Percentiles rank a stretch among this genome's conserved stretches.
Conservation (phyloP, 2,329 filamentous ascomycete genomes). For the Cladophialophora psammophila region DNA sequence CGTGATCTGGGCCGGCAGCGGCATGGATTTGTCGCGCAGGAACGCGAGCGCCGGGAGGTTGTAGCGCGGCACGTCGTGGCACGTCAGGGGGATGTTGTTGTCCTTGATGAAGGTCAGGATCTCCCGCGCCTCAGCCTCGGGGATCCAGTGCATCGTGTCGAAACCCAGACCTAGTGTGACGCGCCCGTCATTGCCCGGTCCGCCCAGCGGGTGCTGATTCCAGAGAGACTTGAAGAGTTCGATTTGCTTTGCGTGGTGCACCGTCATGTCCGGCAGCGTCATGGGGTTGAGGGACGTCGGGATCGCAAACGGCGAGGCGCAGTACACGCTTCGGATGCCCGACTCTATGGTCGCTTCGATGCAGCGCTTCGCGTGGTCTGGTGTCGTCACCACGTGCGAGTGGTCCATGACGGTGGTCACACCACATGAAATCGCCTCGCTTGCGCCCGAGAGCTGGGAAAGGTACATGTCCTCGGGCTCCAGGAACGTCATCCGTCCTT, state of each 20-base stretch:
- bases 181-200: conserved; percentile 37
- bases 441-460: conserved; percentile 40
- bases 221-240: conserved; percentile 38
- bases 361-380: conserved; percentile 40
- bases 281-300: conserved; percentile 20
- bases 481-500: conserved; percentile 48
- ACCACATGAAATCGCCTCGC: conserved; percentile 28
- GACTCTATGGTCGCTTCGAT: conserved; percentile 41
- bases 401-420: conserved; percentile 45
- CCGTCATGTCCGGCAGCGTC: conserved; percentile 16
- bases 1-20: conserved; percentile 37
- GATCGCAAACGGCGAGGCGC: conserved; percentile 36
- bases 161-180: conserved; percentile 43
- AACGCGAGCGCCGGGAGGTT: conserved; percentile 32
- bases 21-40: conserved; percentile 17
- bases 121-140: conserved; percentile 36
- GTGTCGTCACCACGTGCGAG: conserved; percentile 41
- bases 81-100: conserved; percentile 40
- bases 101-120: conserved; percentile 16
- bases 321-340: conserved; percentile 44
- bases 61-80: conserved; percentile 40
- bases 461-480: conserved; percentile 54
- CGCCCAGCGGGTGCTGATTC: conserved; percentile 36
- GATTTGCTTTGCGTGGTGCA: conserved; percentile 23
- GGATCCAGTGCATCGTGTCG: conserved; percentile 39